Conservation (phyloP, 2,329 filamentous ascomycete genomes). For the Cercospora sp. region DNA sequence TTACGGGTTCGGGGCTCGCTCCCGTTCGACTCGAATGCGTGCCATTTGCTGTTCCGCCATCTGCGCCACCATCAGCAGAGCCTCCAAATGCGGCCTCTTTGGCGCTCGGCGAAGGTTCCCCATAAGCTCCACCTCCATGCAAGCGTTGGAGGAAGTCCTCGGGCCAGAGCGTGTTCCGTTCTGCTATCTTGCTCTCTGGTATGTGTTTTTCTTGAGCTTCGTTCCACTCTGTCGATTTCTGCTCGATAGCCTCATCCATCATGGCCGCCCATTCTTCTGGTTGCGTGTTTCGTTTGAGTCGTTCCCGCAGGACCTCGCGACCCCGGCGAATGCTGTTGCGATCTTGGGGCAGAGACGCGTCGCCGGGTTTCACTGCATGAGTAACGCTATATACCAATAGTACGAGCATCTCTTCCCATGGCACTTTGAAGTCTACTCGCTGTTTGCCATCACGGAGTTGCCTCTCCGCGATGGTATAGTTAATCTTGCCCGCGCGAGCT, state of each 20-base stretch:
- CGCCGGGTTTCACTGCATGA: background rate
- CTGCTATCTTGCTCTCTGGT: background rate
- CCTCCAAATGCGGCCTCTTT: background rate
- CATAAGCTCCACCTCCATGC: background rate
- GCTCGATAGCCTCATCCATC: background rate
- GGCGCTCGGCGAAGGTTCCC: background rate
- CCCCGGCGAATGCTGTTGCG: background rate
- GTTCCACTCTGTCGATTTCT: background rate
- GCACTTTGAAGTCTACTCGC: background rate
- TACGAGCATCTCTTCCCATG: background rate
- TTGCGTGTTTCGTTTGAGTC: background rate
- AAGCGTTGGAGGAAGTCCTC: background rate
- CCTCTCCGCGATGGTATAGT: background rate
- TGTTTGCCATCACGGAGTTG: background rate
- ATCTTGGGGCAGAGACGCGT: background rate
- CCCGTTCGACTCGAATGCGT: background rate
- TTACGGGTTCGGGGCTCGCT: background rate
- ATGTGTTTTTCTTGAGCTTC: background rate
- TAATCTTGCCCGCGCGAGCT: background rate
- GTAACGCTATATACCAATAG: background rate
- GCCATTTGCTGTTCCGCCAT: background rate
- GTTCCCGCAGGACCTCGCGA: background rate
- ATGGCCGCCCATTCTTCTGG: background rate
- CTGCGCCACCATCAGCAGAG: background rate
- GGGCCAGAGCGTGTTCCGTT: background rate